Conservation (phyloP, 1,284 basidiomycete species). For the Rhodotorula sp. region DNA sequence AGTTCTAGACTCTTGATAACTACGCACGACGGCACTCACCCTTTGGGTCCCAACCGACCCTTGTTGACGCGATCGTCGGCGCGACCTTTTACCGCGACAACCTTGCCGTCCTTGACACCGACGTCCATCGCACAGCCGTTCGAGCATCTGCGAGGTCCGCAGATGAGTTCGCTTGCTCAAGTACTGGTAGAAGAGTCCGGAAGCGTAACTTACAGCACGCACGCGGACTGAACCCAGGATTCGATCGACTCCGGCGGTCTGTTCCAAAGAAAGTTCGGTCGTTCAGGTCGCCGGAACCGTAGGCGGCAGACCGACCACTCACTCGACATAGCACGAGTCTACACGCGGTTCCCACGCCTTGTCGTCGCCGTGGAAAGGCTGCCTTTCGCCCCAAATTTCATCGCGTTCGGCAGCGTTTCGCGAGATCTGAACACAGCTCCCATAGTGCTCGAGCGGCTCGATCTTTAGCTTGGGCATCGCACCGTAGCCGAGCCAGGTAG, state of each 20-base stretch:
- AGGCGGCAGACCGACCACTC: not conserved
- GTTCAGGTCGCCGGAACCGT: not conserved
- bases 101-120: constrained; percentile 15
- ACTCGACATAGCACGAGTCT: constrained; percentile 10
- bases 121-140: constrained; percentile 18
- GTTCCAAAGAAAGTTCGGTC: not conserved
- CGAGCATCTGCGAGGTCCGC: not conserved
- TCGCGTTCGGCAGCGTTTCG: not conserved
- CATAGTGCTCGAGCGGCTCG: not conserved
- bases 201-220: constrained; percentile 14
- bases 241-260: constrained; percentile 10
- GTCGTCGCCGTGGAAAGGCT: constrained; percentile 13
- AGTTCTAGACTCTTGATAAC: not conserved
- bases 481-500: not conserved
- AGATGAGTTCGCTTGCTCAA: not conserved
- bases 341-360: constrained; percentile 9
- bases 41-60: constrained; percentile 15
- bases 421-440: not conserved
- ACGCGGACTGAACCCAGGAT: constrained; percentile 9
- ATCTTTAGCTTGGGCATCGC: constrained; percentile 6
- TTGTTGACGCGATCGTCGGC: constrained; percentile 16
- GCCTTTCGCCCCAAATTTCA: constrained; percentile 10
- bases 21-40: not conserved
- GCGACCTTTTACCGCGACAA: constrained; percentile 8
- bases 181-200: not conserved